Evolutionary conservation across 768 basidiomycete genomes (phyloP), one percentile per base, ranked within the genome.

Genomic region (Mycena galopus): DNA sequence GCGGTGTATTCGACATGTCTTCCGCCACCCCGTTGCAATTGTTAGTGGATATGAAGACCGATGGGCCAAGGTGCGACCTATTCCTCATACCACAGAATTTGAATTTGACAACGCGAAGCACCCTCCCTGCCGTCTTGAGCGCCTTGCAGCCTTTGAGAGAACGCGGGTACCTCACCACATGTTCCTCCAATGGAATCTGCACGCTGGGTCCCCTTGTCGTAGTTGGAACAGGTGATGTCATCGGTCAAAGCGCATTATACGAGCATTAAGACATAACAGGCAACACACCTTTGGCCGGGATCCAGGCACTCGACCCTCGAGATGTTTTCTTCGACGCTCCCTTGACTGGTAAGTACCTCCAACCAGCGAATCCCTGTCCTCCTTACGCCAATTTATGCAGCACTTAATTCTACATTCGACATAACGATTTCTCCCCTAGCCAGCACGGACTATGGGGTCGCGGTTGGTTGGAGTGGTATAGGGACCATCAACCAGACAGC

Each of bases 311-410:
- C 29, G 77, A 78, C n/a, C 85, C 86, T 16, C 80, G 88, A 19
- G 86, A 88, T 73, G 78, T 86, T 57, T 88, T 89, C 78, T 88
- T 87, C 77, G 88, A 89, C 73, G 88, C 86, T 25, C 88, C 87
- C 9, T 79, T 89, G 65, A 82, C 80, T n/a, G 80, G 79, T 23
- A 64, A 56, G 65, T n/a, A 11, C 25, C 21, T 30, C 23, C 6
- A 2, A 30, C 25, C 37, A 7, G 2, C 6, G 11, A 11, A 21
- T 32, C 16, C 17, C n/a, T 23, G 12, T 53, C 4, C 8, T 55
- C 57, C 25, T 61, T 17, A 60, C 10, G 3, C 19, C 29, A 0
- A 30, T n/a, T 39, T 21, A 19, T 56, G 44, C 27, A 72, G 65
- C 19, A 2, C 66, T 67, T 11, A 85, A 85, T 67, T 81, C 80